Evolutionary conservation across 177 flowering plant genomes (phyloP).

Genomic region (Vitis hybrid): DNA sequence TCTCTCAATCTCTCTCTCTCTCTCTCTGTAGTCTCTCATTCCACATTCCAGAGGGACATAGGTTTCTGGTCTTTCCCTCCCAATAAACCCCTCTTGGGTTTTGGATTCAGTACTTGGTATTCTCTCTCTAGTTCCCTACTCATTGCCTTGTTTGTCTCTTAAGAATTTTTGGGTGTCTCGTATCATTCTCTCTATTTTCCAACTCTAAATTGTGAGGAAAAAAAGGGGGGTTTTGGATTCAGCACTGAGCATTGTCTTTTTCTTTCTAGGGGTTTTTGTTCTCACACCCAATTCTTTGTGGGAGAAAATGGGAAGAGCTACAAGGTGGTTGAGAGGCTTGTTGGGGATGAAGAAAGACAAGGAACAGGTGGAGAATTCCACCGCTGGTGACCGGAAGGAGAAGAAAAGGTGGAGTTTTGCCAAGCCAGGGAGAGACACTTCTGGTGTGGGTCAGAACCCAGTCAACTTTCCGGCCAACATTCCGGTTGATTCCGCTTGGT

Average conservation of each 20-base stretch:
- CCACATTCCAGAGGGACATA: too few species aligned
- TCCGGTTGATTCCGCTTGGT: conserved; percentile 36
- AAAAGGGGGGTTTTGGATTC: too few species aligned
- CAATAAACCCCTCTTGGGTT: conserved; percentile 8
- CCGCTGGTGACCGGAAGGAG: conserved; percentile 24
- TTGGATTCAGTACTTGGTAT: conserved; percentile 3
- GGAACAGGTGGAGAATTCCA: conserved; percentile 22
- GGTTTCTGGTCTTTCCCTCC: conserved; percentile 1
- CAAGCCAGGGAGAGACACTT: conserved; percentile 25
- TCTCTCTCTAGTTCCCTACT: neutral
- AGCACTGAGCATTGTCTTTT: too few species aligned
- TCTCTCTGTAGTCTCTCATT: neutral
- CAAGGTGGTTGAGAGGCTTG: conserved; percentile 61
- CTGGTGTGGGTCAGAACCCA: conserved; percentile 7
- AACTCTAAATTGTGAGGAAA: conserved; percentile 2
- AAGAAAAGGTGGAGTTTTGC: conserved; percentile 55
- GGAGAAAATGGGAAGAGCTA: conserved; percentile 58
- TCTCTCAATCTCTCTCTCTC: conserved; percentile 4
- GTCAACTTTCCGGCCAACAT: conserved; percentile 13
- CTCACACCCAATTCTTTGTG: too few species aligned
- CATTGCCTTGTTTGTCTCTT: neutral
- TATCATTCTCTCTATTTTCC: neutral
- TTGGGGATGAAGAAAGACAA: conserved; percentile 58
- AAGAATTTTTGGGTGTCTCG: neutral
- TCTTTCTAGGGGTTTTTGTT: too few species aligned